Evolutionary conservation across 352 stramenopile genomes (phyloP).

Genomic region (Pythium folliculosum): DNA sequence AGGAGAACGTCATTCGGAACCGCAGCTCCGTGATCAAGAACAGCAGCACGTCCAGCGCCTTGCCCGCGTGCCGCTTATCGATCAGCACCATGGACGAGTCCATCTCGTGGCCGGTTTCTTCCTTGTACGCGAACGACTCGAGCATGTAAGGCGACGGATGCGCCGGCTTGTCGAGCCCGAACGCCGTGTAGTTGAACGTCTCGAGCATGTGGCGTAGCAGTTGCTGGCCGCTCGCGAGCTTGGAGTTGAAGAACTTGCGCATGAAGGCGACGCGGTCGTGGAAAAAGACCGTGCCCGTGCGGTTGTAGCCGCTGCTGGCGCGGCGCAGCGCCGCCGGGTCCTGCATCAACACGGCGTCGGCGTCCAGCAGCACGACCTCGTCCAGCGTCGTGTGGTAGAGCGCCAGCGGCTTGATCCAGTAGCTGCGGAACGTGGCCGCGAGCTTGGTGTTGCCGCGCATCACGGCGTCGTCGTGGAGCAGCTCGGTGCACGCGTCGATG

Average conservation of each 20-base stretch:
- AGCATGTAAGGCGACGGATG: conserved; percentile 25
- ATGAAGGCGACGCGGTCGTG: conserved; percentile 57
- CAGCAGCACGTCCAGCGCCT: conserved; percentile 49
- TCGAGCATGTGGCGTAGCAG: conserved; percentile 48
- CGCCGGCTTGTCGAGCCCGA: conserved; percentile 28
- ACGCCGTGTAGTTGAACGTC: conserved; percentile 51
- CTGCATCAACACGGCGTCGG: conserved; percentile 51
- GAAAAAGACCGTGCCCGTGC: conserved; percentile 68
- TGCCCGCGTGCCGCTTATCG: conserved; percentile 43
- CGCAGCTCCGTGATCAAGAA: conserved; percentile 55
- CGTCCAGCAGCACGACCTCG: conserved; percentile 63
- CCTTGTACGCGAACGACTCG: conserved; percentile 42
- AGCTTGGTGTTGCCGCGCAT: conserved; percentile 7
- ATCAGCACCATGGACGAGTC: conserved; percentile 67
- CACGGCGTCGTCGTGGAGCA: conserved; percentile 26
- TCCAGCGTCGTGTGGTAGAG: conserved; percentile 54
- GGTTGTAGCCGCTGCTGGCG: conserved; percentile 40
- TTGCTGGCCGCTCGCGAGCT: conserved; percentile 15
- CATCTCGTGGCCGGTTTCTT: conserved; percentile 54
- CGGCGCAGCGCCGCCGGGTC: conserved; percentile 41
- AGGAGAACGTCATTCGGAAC: conserved; percentile 63
- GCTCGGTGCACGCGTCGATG: conserved; percentile 56
- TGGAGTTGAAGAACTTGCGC: conserved; percentile 37
- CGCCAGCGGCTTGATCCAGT: conserved; percentile 71
- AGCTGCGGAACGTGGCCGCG: conserved; percentile 47